Conservation (phyloP, 148 eudicot genomes). For the Polygonum maritimum region DNA sequence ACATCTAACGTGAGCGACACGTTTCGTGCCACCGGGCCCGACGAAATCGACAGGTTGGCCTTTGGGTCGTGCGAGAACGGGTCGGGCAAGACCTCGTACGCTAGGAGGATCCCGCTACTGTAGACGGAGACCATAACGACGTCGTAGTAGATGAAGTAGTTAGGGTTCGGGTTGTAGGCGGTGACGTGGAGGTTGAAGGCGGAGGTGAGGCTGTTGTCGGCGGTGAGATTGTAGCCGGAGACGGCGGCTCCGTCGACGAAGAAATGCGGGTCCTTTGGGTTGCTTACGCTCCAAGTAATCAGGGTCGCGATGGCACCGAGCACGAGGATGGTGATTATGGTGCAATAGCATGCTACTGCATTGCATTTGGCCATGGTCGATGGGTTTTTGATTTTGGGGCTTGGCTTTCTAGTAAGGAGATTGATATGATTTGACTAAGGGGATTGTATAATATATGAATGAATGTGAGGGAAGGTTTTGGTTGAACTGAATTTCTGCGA, state of each 20-base stretch:
- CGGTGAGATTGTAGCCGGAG: conserved; percentile 20
- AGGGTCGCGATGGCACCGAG: conserved; percentile 7
- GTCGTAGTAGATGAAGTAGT: conserved; percentile 11
- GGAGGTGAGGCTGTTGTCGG: conserved; percentile 20
- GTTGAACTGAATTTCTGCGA: not conserved
- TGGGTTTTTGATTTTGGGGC: not conserved
- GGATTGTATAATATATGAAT: not conserved
- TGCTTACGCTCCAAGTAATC: conserved; percentile 9
- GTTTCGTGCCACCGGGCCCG: not conserved
- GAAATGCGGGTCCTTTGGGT: conserved; percentile 18
- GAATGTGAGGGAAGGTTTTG: too few relatives aligned
- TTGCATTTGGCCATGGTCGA: not conserved
- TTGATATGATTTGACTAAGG: not conserved
- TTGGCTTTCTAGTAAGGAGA: not conserved
- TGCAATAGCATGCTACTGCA: not conserved
- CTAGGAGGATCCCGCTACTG: not conserved
- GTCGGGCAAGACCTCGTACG: conserved; percentile 7
- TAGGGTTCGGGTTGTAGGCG: conserved; percentile 15
- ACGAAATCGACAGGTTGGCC: not conserved
- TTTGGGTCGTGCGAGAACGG: conserved; percentile 2
- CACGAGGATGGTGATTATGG: not conserved
- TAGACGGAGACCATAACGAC: conserved; percentile 10
- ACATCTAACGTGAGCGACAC: not conserved
- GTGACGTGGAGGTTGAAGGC: conserved; percentile 12
- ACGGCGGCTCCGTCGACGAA: conserved; percentile 14